Evolutionary conservation across 1,284 basidiomycete species (phyloP), one percentile per base, ranked within the genome.

Genomic region (Fomitopsis betulina): DNA sequence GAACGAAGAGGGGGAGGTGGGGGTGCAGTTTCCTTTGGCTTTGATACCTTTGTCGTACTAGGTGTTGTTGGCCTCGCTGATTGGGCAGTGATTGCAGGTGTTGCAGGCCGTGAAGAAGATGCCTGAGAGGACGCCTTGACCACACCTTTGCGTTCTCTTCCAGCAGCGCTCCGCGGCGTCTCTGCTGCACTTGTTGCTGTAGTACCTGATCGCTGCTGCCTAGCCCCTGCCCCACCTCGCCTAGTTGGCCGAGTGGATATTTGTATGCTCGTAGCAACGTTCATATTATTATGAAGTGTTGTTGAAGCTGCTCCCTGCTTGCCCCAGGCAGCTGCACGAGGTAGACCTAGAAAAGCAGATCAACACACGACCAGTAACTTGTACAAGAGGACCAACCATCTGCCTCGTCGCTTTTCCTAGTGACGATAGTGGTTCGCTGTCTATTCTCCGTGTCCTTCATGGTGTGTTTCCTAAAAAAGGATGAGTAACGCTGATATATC

Each of bases 301-400:
- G 68, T 65, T 49, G 59, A 66, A 6, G 66, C 61, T 25, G 53
- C 58, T 42, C 64, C 74, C 70, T 85, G 84, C 59, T 82, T 81
- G 7, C 83, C 94, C 93, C 93, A 96, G 27, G 89, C 87, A 12
- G 94, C 92, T 10, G 86, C 85, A 57, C 90, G 86, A 38, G 93
- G 94, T 49, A 96, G 76, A 52, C 83, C 85, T 75, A 68, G 52
- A 58, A 52, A 51, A 62, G 50, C 50, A 65, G 58, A 56, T 72
- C 67, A 57, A 67, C 57, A 64, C 66, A 67, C 57, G 62, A 55
- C 71, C 7, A 59, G 60, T 15, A 25, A 65, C 61, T 47, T 65
- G 47, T 5, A 59, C 59, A 58, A 45, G 42, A 15, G 51, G 21
- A 56, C 42, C 62, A 67, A 89, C 89, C 84, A 67, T 91, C 86